Base-by-base conservation (phyloP, 805 yeast species). In the Lipomyces lipofer region DNA sequence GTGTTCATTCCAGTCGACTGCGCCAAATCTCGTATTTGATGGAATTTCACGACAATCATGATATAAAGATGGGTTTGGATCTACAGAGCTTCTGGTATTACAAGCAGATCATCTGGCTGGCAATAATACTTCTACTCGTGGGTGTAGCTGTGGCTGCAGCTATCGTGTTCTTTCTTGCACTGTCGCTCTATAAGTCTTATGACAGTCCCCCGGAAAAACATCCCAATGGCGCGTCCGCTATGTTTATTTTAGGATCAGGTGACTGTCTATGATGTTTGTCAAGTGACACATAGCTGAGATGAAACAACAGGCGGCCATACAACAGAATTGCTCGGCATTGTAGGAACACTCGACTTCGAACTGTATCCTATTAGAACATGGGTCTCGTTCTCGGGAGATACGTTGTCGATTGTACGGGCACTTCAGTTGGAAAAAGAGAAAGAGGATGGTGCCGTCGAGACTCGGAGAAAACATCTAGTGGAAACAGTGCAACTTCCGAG, bases 241-340 rank as follows among this genome's bases (percentile, higher is more conserved):
- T 86, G 78, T 73, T 86, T 0, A 75, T 89, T n/a, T 71, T 92
- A 9, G 98, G 98, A 0, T 89, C 97, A 0, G 99, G 99, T 1
- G 5, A 9, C 13, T 10, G 6, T 21, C 19, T 3, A 17, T 43
- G 12, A 6, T 3, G 2, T 9, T 24, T n/a, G n/a, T 25, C 1
- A 42, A 28, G n/a, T 17, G 98, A 97, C 90, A 65, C 90, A 97
- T 0, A 97, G n/a, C 22, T 2, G 27, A 30, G 17, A 1, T 30
- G 40, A 13, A 22, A 33, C 10, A 15, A 12, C 22, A 47, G 62
- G 62, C 10, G 57, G 59, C 2, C 56, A 52, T 22, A 48, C 62
- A 7, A 58, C 47, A 2, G 60, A 56, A 45, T 39, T 92, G 95
- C 68, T 91, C n/a, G 73, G 91, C 24, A 73, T 92, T 15, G 67